Conservation (phyloP, 768 basidiomycete genomes). For the Pleurotus giganteus region DNA sequence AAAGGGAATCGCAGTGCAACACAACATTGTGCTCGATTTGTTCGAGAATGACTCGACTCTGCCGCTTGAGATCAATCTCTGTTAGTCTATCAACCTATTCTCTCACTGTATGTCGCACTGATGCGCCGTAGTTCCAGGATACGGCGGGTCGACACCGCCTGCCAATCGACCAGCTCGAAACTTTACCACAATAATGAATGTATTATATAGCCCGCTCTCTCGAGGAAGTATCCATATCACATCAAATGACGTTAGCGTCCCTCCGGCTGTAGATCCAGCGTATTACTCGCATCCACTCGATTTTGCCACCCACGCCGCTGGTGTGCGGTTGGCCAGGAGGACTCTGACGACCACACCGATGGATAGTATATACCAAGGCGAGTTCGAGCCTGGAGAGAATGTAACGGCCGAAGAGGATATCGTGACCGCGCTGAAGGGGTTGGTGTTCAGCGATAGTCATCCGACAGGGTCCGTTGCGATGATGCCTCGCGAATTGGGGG, state of each 20-base stretch:
- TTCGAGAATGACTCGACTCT: conserved; percentile 23
- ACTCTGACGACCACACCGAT: conserved; percentile 28
- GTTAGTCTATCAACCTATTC: conserved; percentile 14
- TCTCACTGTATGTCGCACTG: not conserved
- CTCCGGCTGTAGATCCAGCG: conserved; percentile 49
- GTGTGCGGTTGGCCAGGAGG: conserved; percentile 27
- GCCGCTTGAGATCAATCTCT: conserved; percentile 28
- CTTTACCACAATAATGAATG: conserved; percentile 30
- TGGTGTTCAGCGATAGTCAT: conserved; percentile 30
- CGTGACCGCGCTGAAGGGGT: conserved; percentile 22
- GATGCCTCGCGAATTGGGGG: conserved; percentile 36
- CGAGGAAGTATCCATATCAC: conserved; percentile 46
- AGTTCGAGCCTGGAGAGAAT: conserved; percentile 29
- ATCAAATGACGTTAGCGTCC: conserved; percentile 36
- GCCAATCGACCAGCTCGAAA: conserved; percentile 22
- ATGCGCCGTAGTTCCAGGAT: conserved; percentile 26
- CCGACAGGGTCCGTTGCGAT: conserved; percentile 36
- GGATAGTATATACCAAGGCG: conserved; percentile 25
- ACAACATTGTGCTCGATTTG: conserved; percentile 20
- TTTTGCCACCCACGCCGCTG: conserved; percentile 27
- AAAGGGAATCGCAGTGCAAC: conserved; percentile 28
- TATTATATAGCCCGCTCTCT: conserved; percentile 35
- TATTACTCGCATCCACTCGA: conserved; percentile 36
- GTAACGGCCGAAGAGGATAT: conserved; percentile 18
- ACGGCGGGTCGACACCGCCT: conserved; percentile 23